A percentile compares a stretch with the other conserved stretches of the same genome.
Evolutionary conservation across 164 flowering plant genomes (phyloP).

Genomic region (Macadamia tetraphylla): DNA sequence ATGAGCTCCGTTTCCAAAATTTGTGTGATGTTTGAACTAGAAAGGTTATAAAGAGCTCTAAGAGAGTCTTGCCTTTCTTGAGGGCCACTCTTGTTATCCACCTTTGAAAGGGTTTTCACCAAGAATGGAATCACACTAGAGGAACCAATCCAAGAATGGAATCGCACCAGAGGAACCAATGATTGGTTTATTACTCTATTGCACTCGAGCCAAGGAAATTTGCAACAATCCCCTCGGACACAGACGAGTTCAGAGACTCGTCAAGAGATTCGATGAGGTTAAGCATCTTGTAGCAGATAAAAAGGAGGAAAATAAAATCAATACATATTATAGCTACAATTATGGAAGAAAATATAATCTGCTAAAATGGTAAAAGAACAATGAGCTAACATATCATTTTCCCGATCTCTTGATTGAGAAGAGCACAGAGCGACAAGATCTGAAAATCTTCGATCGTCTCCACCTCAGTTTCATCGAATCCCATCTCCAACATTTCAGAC

Average conservation of each 20-base stretch:
- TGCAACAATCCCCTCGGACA: conserved; percentile 72
- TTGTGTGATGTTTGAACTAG: conserved; percentile 48
- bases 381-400: conserved; percentile 52
- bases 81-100: conserved; percentile 15
- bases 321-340: background rate
- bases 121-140: conserved; percentile 82
- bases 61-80: conserved; percentile 75
- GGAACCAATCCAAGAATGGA: conserved; percentile 47
- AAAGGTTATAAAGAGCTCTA: conserved; percentile 79
- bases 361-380: background rate
- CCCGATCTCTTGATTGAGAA: conserved; percentile 80
- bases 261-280: conserved; percentile 44
- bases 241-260: conserved; percentile 3
- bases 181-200: conserved; percentile 69
- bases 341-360: background rate
- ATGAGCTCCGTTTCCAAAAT: conserved; percentile 57
- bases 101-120: conserved; percentile 34
- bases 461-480: conserved; percentile 20
- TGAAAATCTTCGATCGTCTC: conserved; percentile 36
- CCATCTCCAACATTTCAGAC: conserved; percentile 27
- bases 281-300: conserved; percentile 60
- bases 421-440: conserved; percentile 69
- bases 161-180: conserved; percentile 89
- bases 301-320: background rate
- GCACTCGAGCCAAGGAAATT: conserved; percentile 94